Evolutionary conservation across 352 stramenopile genomes (phyloP), one percentile per base, ranked within the genome.

Genomic region (Phytophthora cactorum): DNA sequence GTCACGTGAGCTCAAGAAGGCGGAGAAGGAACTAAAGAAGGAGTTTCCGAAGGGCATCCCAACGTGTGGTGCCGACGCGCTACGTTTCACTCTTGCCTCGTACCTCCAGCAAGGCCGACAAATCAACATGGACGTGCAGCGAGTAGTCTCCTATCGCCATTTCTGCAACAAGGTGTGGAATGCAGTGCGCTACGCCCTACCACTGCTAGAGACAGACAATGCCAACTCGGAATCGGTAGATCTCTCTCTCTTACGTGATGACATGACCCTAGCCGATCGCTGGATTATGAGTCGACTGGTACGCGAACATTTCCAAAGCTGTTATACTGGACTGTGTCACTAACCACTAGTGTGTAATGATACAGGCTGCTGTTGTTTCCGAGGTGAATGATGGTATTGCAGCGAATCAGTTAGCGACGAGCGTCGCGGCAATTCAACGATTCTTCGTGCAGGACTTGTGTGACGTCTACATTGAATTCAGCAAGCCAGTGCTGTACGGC

Each of bases 11-110:
- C 81, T 99, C 54, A 91, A 90, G 56, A 97, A 94, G 62, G 97
- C 97, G 1, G 97, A 99, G 69, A 98, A 99, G 59, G 97, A 98
- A 32, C 88, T 99, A 34, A 86, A 92, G 50, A 81, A 87, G 45
- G 97, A 99, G 67, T 99, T 99, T 73, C 98, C 98, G 5, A 86
- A 99, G 28, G 98, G 98, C 31, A 99, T 99, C 66, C 97, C 97
- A 28, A 94, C 98, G 32, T 99, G 97, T 78, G 98, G 98, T 56
- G 95, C 97, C 0, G 98, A 99, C 78, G 97, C 98, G 5, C 82
- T 99, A 27, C 90, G 98, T 8, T 99, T 99, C 64, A 98, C 97
- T 31, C 84, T 99, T 12, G 84, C 99, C 6, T 96, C 96, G 12
- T 99, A 99, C 65, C 75, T 95, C 46, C 81, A 94, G 46, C 89